Evolutionary conservation across 495 filamentous ascomycete species (phyloP), one percentile per base, ranked within the genome.

Genomic region (Aspergillus cavernicola): DNA sequence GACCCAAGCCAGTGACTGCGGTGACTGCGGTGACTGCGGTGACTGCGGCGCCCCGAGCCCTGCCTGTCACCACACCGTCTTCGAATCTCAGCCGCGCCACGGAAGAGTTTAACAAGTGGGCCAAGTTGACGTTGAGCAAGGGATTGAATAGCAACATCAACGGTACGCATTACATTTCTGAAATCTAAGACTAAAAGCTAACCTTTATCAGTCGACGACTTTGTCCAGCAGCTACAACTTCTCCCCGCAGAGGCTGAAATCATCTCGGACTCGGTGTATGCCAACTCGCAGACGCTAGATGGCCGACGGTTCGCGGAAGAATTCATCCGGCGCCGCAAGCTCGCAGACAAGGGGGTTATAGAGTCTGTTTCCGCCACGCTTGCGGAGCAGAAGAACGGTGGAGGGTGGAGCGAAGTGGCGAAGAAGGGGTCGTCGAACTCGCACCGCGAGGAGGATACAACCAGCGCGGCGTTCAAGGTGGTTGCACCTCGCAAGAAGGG

Each of bases 371-470:
- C 64, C 16, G 63, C 65, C 19, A 75, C 64, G 1, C 74, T 73
- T 38, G 72, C 69, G 2, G 73, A 75, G 35, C 64, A 69, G 58
- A 70, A 67, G 49, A 75, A 66, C 48, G 71, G 70, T 16, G 87
- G 89, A 50, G 93, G 93, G 22, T 97, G 93, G 93, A 96, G 82
- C 62, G 95, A 97, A 73, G 93, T 98, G 58, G 93, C 93, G 8
- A 97, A 97, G 83, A 96, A 96, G 80, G 82, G 83, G 6, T 78
- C 77, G 22, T 63, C 71, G 10, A 78, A 75, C 58, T 67, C 69
- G 13, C 67, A 61, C 18, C 75, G 74, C 12, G 69, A 79, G 59
- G 79, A 81, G 55, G 74, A 80, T 46, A 69, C 74, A 53, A 68
- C 75, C 55, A 78, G 72, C 63, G 73, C 83, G 9, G 82, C 82